Evolutionary conservation across 2,329 filamentous ascomycete genomes (phyloP).

Genomic region (Ophiosphaerella narmari): DNA sequence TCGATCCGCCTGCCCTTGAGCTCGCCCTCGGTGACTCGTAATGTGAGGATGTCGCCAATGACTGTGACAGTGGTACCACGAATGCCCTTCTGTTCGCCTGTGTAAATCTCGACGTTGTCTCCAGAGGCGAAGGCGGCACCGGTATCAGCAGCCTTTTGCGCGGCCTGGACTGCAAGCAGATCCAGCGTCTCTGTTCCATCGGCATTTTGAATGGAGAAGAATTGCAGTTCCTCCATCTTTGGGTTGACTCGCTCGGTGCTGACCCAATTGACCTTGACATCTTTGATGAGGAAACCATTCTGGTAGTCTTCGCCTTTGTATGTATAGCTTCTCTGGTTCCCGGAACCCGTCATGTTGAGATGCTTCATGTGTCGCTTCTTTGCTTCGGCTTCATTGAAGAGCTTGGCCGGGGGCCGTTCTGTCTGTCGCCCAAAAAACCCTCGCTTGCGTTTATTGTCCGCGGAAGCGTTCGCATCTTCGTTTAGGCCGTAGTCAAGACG

Average conservation of each 20-base stretch:
- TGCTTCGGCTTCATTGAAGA: conserved; percentile 93
- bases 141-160: conserved; percentile 80
- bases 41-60: conserved; percentile 87
- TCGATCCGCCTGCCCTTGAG: conserved; percentile 84
- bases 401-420: conserved; percentile 79
- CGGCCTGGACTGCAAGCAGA: conserved; percentile 85
- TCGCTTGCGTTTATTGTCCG: conserved; percentile 76
- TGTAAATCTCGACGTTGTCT: conserved; percentile 94
- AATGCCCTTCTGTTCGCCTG: conserved; percentile 92
- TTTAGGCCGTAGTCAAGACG: conserved; percentile 89
- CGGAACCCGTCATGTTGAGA: conserved; percentile 57
- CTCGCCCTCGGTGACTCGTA: conserved; percentile 82
- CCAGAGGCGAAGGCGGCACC: conserved; percentile 87
- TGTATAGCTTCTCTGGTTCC: conserved; percentile 72
- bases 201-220: conserved; percentile 83
- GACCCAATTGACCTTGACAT: conserved; percentile 86
- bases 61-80: conserved; percentile 84
- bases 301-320: conserved; percentile 90
- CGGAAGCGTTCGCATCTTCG: conserved; percentile 68
- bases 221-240: conserved; percentile 92
- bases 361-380: conserved; percentile 79
- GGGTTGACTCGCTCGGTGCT: conserved; percentile 90
- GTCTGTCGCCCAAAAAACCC: conserved; percentile 54
- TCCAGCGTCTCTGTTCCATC: conserved; percentile 95
- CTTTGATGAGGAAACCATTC: conserved; percentile 91